A percentile compares a stretch with the other conserved stretches of the same genome.
phyloP scores from a whole-genome alignment of 1,284 basidiomycete species.

The Sporisorium sorghi region DNA sequence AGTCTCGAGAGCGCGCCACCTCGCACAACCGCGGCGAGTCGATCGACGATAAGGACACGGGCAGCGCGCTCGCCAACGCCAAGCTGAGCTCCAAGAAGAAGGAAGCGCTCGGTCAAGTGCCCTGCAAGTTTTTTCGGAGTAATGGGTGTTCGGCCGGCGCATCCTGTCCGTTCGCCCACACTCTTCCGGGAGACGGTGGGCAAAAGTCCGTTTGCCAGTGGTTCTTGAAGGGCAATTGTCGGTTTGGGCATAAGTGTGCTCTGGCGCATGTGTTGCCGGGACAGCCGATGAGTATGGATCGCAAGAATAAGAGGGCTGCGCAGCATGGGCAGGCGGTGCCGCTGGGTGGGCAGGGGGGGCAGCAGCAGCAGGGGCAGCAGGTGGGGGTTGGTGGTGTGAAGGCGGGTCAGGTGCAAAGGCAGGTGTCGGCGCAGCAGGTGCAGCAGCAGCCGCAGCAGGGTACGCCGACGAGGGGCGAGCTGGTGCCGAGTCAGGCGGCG shows the following conservation, averaged over 20 bases:
- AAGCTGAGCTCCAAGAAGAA: constrained; percentile 69
- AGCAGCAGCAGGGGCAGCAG: background rate
- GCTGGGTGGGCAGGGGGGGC: constrained; percentile 24
- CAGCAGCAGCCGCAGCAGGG: constrained; percentile 18
- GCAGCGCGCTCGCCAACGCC: constrained; percentile 64
- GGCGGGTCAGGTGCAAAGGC: constrained; percentile 6
- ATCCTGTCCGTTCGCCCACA: constrained; percentile 94
- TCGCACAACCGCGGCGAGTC: constrained; percentile 33
- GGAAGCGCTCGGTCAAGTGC: constrained; percentile 91
- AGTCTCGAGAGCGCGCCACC: constrained; percentile 33
- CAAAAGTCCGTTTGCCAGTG: constrained; percentile 90
- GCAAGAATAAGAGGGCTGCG: constrained; percentile 97
- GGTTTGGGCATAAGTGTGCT: constrained; percentile 93
- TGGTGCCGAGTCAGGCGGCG: constrained; percentile 13
- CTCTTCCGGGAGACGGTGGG: constrained; percentile 68
- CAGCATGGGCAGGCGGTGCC: constrained; percentile 73
- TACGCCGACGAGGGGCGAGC: constrained; percentile 3
- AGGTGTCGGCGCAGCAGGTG: constrained; percentile 20
- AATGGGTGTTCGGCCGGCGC: constrained; percentile 82
- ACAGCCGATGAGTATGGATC: constrained; percentile 85
- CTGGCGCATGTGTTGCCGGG: constrained; percentile 89
- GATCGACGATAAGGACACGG: constrained; percentile 52
- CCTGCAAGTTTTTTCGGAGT: constrained; percentile 94
- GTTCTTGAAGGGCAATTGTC: constrained; percentile 89
- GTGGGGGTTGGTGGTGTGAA: constrained; percentile 6